Conservation (phyloP, 129 eudicot genomes). For the Daucus carota region DH1_v3.0 NC_030383.2:3417001-3417500, state of each 20-base stretch:
- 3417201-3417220: neutral
- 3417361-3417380: neutral
- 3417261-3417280: neutral
- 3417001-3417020: slow-evolving; percentile 71
- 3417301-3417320: too few species aligned
- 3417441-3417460: neutral
- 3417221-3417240: neutral
- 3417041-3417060: slow-evolving; percentile 74
- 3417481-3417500: neutral
- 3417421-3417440: neutral
- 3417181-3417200: neutral
- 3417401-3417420: neutral
- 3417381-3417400: neutral
- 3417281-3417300: neutral
- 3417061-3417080: slow-evolving; percentile 72
- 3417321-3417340: too few species aligned
- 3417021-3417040: slow-evolving; percentile 72
- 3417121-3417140: slow-evolving; percentile 82
- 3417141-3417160: slow-evolving; percentile 61
- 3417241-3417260: neutral
- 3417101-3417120: slow-evolving; percentile 70
- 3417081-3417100: slow-evolving; percentile 64
- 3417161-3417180: neutral
- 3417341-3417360: neutral
- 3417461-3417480: neutral